phyloP scores from a whole-genome alignment of 108 stramenopile species.

The Mediolabrus comicus region DNA sequence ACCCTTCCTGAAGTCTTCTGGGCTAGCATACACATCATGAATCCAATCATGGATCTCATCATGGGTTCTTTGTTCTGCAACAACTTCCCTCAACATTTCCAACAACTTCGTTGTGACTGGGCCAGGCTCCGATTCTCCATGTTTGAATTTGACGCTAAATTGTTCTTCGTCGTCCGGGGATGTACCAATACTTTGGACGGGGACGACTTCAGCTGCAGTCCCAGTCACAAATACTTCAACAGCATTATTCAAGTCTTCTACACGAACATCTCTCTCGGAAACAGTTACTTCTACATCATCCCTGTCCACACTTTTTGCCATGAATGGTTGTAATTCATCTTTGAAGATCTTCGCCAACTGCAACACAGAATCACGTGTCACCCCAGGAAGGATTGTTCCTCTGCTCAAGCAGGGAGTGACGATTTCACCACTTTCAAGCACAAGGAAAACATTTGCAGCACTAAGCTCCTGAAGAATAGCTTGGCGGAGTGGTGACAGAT shows the following conservation, averaged over 20 bases:
- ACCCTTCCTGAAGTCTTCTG: conserved; percentile 63
- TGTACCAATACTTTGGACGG: conserved; percentile 72
- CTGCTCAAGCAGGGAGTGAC: conserved; percentile 76
- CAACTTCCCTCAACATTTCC: conserved; percentile 66
- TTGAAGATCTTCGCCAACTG: conserved; percentile 56
- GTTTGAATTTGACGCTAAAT: conserved; percentile 54
- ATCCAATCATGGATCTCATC: conserved; percentile 64
- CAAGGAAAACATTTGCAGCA: conserved; percentile 83
- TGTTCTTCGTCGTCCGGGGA: conserved; percentile 49
- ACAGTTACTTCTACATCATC: conserved; percentile 44
- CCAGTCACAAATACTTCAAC: conserved; percentile 79
- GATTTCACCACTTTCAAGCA: conserved; percentile 77
- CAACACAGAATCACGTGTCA: conserved; percentile 76
- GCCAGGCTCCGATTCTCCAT: conserved; percentile 60
- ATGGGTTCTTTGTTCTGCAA: conserved; percentile 54
- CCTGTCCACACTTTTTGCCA: conserved; percentile 48
- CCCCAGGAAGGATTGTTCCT: conserved; percentile 81
- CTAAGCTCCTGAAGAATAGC: conserved; percentile 81
- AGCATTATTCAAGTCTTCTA: conserved; percentile 70
- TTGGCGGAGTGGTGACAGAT: conserved; percentile 12
- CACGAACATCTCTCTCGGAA: conserved; percentile 71
- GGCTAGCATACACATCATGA: conserved; percentile 61
- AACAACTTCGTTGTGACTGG: conserved; percentile 70
- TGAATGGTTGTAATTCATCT: conserved; percentile 59
- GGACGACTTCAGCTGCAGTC: conserved; percentile 80